Conservation (phyloP, 2,329 filamentous ascomycete genomes). For the Colletotrichum salicis region DNA sequence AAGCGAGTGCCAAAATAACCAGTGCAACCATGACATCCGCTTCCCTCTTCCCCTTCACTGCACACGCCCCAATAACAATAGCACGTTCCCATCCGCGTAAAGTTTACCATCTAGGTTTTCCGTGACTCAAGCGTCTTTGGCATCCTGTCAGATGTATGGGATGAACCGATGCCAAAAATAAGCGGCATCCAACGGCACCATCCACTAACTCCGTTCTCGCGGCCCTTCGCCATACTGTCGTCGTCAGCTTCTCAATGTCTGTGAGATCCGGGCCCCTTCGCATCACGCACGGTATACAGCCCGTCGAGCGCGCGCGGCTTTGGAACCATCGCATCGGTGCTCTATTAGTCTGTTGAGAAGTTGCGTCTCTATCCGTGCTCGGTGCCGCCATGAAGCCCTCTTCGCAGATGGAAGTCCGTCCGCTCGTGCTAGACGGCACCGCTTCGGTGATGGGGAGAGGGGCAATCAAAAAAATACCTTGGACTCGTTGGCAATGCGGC, state of each 20-base stretch:
- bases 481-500: not conserved
- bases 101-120: not conserved
- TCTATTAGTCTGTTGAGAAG: not conserved
- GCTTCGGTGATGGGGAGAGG: not conserved
- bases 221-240: not conserved
- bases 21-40: not conserved
- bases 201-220: not conserved
- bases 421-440: not conserved
- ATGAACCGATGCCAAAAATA: not conserved
- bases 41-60: not conserved
- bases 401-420: not conserved
- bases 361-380: no score
- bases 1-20: constrained; percentile 3
- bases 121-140: not conserved
- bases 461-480: not conserved
- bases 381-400: not conserved
- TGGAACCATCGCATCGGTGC: not conserved
- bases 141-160: not conserved
- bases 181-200: not conserved
- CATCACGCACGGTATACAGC: not conserved
- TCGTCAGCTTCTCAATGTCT: not conserved
- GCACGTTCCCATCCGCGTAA: not conserved
- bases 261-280: not conserved
- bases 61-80: not conserved
- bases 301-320: not conserved